Evolutionary conservation across 2,329 filamentous ascomycete species (phyloP), one percentile per base, ranked within the genome.

Genomic region (Fusarium oligoseptatum): DNA sequence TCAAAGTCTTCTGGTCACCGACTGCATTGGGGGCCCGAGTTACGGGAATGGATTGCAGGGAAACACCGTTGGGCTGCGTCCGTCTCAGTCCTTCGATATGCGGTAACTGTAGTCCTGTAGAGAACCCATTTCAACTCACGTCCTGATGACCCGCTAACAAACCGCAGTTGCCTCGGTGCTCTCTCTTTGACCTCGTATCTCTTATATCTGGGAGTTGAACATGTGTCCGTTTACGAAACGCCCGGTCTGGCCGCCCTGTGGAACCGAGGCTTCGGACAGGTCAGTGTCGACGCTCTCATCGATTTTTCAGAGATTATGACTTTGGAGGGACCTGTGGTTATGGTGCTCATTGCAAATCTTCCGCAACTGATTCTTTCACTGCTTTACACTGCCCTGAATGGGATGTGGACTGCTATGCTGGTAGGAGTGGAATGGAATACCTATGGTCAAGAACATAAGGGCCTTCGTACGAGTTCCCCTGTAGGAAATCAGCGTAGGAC

Each of bases 361-460:
- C 60, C 60, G 14, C 60, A 62, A 22, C n/a, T 62, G 15, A 50
- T 62, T 20, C 27, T 62, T 22, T 62, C 60, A 3, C 20, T 50
- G 5, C 41, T 62, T 11, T 62, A 62, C n/a, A 24, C 43, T 9
- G 60, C 60, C 2, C 17, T 62, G 8, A 62, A 62, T 20, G 60
- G 60, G 4, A 62, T 52, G 43, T 62, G 60, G 60, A 62, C 60
- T 14, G 43, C 60, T 6, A 62, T 62, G 43, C 6, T 62, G 1
- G 60, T 62, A 20, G 41, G 41, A 17, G 29, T 24, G 8, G 60
- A 50, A 9, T 62, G 60, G 60, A 62, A 62, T 29, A 62, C 41
- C 20, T 62, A 62, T 14, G 60, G 60, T 2, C 17, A 27, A n/a
- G 34, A 36, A 32, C 41, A 20, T 6, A 64, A 64, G 20, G 24